A percentile compares a stretch with the other conserved stretches of the same genome.
phyloP scores from a whole-genome alignment of 345 rosid species.

The Dipteronia sinensis region DNA sequence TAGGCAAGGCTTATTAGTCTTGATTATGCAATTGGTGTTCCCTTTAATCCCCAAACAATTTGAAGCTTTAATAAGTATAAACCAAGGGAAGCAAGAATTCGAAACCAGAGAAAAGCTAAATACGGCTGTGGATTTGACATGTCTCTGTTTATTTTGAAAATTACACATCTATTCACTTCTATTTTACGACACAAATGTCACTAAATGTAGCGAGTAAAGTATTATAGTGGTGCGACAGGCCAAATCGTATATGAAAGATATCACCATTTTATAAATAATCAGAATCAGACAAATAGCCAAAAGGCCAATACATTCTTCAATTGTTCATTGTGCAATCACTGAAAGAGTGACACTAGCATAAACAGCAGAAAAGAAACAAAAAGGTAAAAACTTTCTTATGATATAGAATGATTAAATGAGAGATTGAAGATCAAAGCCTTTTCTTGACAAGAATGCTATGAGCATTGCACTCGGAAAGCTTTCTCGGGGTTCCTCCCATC shows the following conservation, averaged over 20 bases:
- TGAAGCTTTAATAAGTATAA: neutral
- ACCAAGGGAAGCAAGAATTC: neutral
- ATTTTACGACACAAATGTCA: neutral
- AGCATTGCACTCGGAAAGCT: slow-evolving; percentile 58
- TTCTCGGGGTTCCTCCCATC: slow-evolving; percentile 65
- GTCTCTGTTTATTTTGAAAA: too few species aligned
- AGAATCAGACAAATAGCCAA: neutral
- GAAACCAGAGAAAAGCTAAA: too few species aligned
- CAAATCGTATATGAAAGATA: too few species aligned
- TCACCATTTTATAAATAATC: neutral
- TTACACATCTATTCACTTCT: neutral
- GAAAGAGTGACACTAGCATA: neutral
- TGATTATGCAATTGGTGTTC: slow-evolving; percentile 4
- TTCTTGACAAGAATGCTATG: slow-evolving; percentile 10
- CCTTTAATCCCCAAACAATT: slow-evolving; percentile 4
- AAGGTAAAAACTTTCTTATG: neutral
- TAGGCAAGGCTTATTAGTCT: neutral
- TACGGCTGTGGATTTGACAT: too few species aligned
- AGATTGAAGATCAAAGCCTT: neutral
- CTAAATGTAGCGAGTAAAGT: neutral
- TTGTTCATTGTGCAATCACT: neutral
- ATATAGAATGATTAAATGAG: too few species aligned
- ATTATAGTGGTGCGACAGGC: too few species aligned
- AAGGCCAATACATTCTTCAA: neutral
- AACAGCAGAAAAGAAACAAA: neutral